Conservation (phyloP, 805 yeast species). For the Wickerhamiella allomyrinae region DNA sequence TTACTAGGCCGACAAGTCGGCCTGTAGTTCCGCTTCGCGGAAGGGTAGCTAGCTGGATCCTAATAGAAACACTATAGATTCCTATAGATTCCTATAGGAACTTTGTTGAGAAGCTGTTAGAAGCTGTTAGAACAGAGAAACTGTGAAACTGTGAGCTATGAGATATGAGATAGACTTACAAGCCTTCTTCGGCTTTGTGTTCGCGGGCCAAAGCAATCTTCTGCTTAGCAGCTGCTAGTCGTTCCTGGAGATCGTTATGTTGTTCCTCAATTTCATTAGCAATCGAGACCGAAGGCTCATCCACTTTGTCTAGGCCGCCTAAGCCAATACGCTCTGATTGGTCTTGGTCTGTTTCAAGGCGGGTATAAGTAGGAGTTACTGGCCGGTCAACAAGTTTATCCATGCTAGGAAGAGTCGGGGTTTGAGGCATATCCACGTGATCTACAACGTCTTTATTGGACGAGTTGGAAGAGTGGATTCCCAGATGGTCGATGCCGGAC, state of each 20-base stretch:
- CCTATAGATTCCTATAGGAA: too few relatives aligned
- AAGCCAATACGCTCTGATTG: too few relatives aligned
- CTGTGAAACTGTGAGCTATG: too few relatives aligned
- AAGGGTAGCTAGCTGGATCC: too few relatives aligned
- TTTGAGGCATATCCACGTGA: neutral
- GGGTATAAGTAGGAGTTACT: neutral
- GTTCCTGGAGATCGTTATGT: neutral
- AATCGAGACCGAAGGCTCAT: too few relatives aligned
- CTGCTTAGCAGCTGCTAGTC: neutral
- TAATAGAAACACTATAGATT: too few relatives aligned
- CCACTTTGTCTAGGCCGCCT: neutral
- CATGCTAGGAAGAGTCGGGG: neutral
- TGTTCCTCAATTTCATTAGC: neutral
- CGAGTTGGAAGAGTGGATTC: neutral
- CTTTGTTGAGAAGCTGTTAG: too few relatives aligned
- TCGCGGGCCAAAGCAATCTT: conserved; percentile 1
- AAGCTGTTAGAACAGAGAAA: too few relatives aligned
- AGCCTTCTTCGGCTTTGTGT: neutral
- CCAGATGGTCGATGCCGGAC: neutral
- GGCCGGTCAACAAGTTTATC: neutral
- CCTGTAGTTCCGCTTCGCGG: too few relatives aligned
- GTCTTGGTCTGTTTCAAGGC: neutral
- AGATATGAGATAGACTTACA: too few relatives aligned
- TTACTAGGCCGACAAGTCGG: too few relatives aligned
- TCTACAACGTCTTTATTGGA: too few relatives aligned